Percentiles rank a stretch among this genome's conserved stretches.
Evolutionary conservation across 345 rosid genomes (phyloP).

Genomic region (Arabis alpina): DNA sequence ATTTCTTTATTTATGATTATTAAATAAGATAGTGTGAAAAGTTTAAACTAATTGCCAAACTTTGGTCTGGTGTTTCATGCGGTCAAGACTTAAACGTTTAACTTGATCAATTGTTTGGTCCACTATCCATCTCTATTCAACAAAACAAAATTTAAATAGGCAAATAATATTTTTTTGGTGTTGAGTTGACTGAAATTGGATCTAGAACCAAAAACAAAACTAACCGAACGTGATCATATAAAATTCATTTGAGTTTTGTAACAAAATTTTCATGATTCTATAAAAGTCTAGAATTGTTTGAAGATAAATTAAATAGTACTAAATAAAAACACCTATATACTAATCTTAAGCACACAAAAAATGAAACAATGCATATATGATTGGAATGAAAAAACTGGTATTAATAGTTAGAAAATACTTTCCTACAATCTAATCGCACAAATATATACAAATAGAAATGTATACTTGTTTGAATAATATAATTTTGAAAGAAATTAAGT

Average conservation of each 20-base stretch:
- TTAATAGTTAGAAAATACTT: background rate
- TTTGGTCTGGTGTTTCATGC: too few species aligned
- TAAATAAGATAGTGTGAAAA: background rate
- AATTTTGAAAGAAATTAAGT: too few species aligned
- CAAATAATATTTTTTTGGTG: background rate
- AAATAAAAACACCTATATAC: background rate
- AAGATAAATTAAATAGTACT: background rate
- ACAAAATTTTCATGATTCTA: background rate
- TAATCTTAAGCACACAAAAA: background rate
- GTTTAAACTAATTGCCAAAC: conserved; percentile 15
- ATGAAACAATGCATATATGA: background rate
- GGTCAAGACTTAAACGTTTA: conserved; percentile 2
- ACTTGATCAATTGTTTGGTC: background rate
- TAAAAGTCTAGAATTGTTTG: background rate
- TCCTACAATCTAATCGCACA: conserved; percentile 7
- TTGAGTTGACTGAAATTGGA: conserved; percentile 27
- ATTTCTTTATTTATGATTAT: background rate
- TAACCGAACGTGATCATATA: background rate
- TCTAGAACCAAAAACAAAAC: conserved; percentile 18
- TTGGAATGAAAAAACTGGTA: background rate
- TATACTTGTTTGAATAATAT: too few species aligned
- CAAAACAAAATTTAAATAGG: conserved; percentile 20
- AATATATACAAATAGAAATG: background rate
- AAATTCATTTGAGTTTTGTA: background rate
- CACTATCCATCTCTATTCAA: background rate